These are phyloP conservation scores for Amanita muscaria DNA, from an alignment of 768 basidiomycete genomes.

Conservation along the genomic window DNA sequence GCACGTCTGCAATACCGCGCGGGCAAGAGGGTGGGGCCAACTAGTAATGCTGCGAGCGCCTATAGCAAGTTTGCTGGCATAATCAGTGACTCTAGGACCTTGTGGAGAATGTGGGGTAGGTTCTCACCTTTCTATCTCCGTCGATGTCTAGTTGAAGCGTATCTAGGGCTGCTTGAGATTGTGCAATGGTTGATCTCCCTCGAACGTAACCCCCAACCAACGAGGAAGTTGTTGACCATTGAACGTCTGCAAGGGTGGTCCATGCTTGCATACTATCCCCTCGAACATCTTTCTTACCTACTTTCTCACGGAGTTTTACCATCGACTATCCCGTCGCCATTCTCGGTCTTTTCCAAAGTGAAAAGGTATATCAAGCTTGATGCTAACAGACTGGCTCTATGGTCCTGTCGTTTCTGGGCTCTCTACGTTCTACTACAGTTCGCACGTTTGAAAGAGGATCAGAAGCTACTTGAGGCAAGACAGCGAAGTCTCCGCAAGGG, in stretches of 20 bases:
- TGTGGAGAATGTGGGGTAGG: constrained; percentile 76
- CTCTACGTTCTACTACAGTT: constrained; percentile 72
- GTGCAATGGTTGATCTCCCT: constrained; percentile 72
- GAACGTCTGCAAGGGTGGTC: constrained; percentile 75
- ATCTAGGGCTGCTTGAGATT: constrained; percentile 64
- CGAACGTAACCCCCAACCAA: constrained; percentile 65
- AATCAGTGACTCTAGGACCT: constrained; percentile 59
- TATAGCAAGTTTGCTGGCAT: constrained; percentile 45
- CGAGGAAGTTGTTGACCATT: constrained; percentile 60
- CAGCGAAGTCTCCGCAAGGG: constrained; percentile 50
- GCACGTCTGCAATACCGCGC: constrained; percentile 61
- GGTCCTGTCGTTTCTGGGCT: constrained; percentile 81
- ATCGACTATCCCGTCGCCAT: constrained; percentile 36
- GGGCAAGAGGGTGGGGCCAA: constrained; percentile 45
- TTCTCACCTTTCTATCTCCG: not conserved
- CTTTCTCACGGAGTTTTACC: constrained; percentile 54
- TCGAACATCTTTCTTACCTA: constrained; percentile 71
- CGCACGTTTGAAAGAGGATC: constrained; percentile 61
- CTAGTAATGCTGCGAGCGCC: constrained; percentile 44
- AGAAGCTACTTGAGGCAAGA: constrained; percentile 44
- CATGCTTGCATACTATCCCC: constrained; percentile 73
- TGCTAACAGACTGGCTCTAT: constrained; percentile 41
- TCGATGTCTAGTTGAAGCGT: not conserved
- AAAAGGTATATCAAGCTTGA: constrained; percentile 38
- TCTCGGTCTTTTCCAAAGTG: constrained; percentile 31